phyloP scores from a whole-genome alignment of 208 protist genomes.

The Trypanosoma congolense region DNA sequence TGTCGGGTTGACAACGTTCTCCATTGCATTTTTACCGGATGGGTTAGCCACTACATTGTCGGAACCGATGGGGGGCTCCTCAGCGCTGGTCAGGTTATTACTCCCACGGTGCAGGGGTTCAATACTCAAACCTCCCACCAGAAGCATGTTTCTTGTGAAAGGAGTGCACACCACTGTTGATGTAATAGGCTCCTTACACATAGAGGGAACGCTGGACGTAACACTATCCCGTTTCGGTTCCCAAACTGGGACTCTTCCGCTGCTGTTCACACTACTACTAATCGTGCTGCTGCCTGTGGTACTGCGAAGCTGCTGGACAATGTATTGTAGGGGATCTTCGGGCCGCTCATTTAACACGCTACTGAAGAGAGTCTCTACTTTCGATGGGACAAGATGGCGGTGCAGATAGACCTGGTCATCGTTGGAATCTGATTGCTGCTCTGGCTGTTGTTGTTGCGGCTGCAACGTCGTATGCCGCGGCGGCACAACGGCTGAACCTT shows the following conservation, averaged over 20 bases:
- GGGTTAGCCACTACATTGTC: neutral
- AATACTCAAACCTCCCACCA: neutral
- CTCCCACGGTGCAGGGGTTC: neutral
- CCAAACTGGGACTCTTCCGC: conserved; percentile 4
- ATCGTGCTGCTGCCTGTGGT: conserved; percentile 7
- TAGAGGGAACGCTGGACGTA: neutral
- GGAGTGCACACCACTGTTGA: neutral
- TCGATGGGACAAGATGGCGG: conserved; percentile 9
- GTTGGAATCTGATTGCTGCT: conserved; percentile 7
- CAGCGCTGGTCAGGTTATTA: neutral
- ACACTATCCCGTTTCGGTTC: neutral
- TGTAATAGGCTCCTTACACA: neutral
- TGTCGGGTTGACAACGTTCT: neutral
- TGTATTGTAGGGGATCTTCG: conserved; percentile 38
- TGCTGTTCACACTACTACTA: conserved; percentile 6
- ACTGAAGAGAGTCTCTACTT: conserved; percentile 48
- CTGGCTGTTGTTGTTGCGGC: conserved; percentile 12
- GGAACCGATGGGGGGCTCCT: neutral
- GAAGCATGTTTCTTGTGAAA: neutral
- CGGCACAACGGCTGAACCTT: neutral
- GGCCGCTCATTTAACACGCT: conserved; percentile 39
- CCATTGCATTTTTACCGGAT: neutral
- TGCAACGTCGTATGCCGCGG: conserved; percentile 2
- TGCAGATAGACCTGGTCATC: conserved; percentile 17
- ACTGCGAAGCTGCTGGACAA: conserved; percentile 27